These are phyloP conservation scores for Crassisporium funariophilum DNA, from an alignment of 768 basidiomycete genomes.

Conservation along the genomic window DNA sequence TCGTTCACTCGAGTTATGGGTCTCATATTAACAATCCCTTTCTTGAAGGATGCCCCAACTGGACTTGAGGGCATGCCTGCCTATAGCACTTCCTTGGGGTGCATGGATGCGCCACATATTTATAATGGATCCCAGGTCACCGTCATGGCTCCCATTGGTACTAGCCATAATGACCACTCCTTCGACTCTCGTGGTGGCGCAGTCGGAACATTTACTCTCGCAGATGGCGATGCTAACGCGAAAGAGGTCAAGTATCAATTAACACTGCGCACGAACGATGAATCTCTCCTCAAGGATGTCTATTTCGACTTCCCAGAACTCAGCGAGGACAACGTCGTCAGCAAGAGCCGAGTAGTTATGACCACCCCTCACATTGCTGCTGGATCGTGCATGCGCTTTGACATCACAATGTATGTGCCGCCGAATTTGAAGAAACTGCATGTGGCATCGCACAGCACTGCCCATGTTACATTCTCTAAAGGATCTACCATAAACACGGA, in stretches of 20 bases:
- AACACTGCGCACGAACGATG: constrained; percentile 44
- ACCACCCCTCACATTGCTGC: constrained; percentile 33
- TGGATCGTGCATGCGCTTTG: constrained; percentile 52
- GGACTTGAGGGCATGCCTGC: constrained; percentile 59
- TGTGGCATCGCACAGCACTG: constrained; percentile 41
- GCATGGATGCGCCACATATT: constrained; percentile 43
- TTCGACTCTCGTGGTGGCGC: constrained; percentile 50
- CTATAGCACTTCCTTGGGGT: constrained; percentile 56
- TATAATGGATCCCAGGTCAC: constrained; percentile 43
- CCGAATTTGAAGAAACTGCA: constrained; percentile 49
- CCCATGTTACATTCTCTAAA: constrained; percentile 53
- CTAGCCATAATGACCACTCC: constrained; percentile 38
- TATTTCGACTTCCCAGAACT: constrained; percentile 36
- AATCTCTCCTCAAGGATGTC: constrained; percentile 40
- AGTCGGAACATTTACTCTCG: constrained; percentile 52
- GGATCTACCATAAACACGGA: constrained; percentile 45
- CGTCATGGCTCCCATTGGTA: constrained; percentile 41
- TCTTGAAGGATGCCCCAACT: constrained; percentile 44
- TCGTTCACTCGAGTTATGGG: constrained; percentile 1
- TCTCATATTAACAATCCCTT: not conserved
- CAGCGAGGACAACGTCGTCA: constrained; percentile 30
- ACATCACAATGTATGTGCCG: constrained; percentile 54
- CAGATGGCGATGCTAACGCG: constrained; percentile 41
- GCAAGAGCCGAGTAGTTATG: constrained; percentile 40
- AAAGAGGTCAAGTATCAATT: constrained; percentile 52